Conservation (phyloP, 148 eudicot species). For the Fagopyrum tataricum region DNA sequence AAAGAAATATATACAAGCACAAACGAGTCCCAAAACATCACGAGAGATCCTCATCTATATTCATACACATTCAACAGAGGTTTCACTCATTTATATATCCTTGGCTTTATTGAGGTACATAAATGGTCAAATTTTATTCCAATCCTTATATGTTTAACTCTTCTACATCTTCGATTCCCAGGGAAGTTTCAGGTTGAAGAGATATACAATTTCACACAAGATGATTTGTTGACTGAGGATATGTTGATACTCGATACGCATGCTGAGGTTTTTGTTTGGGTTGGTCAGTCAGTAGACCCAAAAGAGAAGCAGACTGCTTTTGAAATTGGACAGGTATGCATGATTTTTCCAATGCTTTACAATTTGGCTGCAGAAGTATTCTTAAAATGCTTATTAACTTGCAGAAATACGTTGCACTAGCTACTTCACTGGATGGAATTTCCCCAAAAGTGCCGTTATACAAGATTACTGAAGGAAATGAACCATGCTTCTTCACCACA, state of each 20-base stretch:
- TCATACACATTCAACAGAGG: constrained; percentile 64
- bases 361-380: neutral
- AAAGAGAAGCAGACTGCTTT: constrained; percentile 88
- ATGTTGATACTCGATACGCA: constrained; percentile 88
- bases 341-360: neutral
- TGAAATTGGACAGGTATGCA: constrained; percentile 74
- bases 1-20: constrained; percentile 78
- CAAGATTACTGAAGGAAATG: constrained; percentile 89
- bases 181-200: constrained; percentile 97
- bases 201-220: constrained; percentile 87
- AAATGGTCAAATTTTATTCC: neutral
- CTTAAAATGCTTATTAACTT: constrained; percentile 14
- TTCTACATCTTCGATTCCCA: constrained; percentile 33
- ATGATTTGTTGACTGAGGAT: constrained; percentile 96
- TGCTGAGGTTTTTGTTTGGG: constrained; percentile 92
- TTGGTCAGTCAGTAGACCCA: constrained; percentile 84
- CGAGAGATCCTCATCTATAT: constrained; percentile 90
- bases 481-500: constrained; percentile 94
- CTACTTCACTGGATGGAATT: constrained; percentile 71
- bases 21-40: constrained; percentile 55
- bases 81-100: constrained; percentile 21
- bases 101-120: neutral
- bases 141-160: constrained; percentile 17
- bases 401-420: constrained; percentile 83
- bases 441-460: constrained; percentile 70